phyloP scores from a whole-genome alignment of 2,329 filamentous ascomycete genomes.

The Calonectria ilicicola region DNA sequence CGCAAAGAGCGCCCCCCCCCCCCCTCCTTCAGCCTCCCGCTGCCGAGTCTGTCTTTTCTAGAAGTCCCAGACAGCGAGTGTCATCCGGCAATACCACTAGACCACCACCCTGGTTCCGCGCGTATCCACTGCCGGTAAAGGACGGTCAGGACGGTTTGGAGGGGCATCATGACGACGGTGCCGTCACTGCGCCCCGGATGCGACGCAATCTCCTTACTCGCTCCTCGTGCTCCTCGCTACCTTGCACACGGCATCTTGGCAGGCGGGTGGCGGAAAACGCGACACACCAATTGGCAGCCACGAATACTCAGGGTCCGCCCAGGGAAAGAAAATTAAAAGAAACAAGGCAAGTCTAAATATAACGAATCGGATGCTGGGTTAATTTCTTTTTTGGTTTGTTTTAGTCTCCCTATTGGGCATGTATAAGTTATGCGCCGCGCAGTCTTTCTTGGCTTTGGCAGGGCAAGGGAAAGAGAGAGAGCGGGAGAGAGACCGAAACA shows the following conservation, averaged over 20 bases:
- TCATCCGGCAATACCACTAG: background rate
- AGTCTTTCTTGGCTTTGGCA: background rate
- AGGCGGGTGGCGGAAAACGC: slow-evolving; percentile 1
- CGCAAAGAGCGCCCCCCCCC: background rate
- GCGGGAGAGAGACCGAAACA: too few species aligned
- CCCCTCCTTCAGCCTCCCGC: background rate
- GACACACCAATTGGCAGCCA: background rate
- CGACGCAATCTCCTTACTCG: slow-evolving; percentile 37
- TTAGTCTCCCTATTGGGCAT: background rate
- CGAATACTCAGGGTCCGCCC: background rate
- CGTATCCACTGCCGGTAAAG: slow-evolving; percentile 1
- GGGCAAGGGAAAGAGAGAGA: too few species aligned
- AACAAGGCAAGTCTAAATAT: background rate
- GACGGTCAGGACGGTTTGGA: slow-evolving; percentile 14
- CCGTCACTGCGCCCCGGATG: slow-evolving; percentile 38
- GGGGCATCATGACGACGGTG: slow-evolving; percentile 20
- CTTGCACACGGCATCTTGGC: slow-evolving; percentile 11
- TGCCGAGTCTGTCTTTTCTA: background rate
- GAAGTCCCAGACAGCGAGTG: background rate
- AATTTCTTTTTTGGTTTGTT: background rate
- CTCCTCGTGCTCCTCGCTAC: background rate
- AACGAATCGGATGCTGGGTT: background rate
- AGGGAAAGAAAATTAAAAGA: background rate
- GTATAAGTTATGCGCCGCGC: background rate
- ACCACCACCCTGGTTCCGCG: background rate